These are phyloP conservation scores for Mesostigma viride DNA, from an alignment of 139 green algal genomes.

Conservation along the genomic window DNA sequence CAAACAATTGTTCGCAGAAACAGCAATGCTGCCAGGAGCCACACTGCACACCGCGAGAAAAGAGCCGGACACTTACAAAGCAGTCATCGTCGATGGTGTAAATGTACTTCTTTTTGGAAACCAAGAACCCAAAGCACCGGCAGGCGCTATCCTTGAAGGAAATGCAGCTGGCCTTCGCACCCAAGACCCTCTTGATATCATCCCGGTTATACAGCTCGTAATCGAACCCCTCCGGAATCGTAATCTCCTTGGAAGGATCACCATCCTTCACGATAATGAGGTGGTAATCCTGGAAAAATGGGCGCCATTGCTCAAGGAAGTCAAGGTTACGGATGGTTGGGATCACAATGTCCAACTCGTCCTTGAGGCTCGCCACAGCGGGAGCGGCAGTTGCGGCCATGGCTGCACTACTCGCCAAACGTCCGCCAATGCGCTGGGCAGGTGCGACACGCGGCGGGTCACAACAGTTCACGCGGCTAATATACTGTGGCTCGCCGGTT, in stretches of 20 bases:
- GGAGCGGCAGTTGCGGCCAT: too few relatives aligned
- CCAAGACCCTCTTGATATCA: conserved; percentile 91
- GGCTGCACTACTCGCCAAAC: too few relatives aligned
- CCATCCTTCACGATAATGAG: conserved; percentile 86
- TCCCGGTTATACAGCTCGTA: conserved; percentile 89
- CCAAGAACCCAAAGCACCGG: conserved; percentile 88
- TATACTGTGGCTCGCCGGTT: too few relatives aligned
- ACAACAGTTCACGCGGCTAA: too few relatives aligned
- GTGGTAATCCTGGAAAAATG: conserved; percentile 81
- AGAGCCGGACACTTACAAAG: conserved; percentile 47
- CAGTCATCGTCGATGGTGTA: conserved; percentile 97
- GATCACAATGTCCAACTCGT: conserved; percentile 73
- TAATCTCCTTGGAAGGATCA: conserved; percentile 64
- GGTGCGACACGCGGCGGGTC: too few relatives aligned
- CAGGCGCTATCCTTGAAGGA: conserved; percentile 91
- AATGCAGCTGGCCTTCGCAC: conserved; percentile 86
- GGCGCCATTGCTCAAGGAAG: conserved; percentile 43
- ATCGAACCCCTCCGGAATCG: conserved; percentile 73
- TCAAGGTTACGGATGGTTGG: conserved; percentile 69
- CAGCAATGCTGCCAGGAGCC: too few relatives aligned
- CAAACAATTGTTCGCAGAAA: too few relatives aligned
- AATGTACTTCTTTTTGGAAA: conserved; percentile 89
- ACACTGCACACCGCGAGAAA: background rate
- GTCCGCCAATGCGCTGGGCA: too few relatives aligned
- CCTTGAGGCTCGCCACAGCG: too few relatives aligned